Base-by-base conservation (phyloP, 352 stramenopile genomes). In the Globisporangium middletonii region DNA sequence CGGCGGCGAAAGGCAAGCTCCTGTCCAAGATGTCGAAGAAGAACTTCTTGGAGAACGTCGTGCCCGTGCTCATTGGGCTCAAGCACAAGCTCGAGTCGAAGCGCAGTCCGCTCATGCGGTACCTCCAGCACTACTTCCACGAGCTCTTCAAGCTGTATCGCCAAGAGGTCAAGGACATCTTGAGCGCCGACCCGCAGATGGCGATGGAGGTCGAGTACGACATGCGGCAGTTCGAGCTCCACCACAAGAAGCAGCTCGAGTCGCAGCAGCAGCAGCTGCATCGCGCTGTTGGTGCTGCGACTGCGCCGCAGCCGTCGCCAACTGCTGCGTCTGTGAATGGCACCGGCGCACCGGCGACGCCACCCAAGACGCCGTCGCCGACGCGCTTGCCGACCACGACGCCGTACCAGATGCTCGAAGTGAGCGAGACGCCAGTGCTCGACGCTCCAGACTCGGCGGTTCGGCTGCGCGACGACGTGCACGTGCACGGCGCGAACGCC, bases 171-270 rank as follows among this genome's bases (percentile, higher is more conserved):
- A 95, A 93, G 37, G 91, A 97, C 55, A 93, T 97, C 59, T 72
- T 98, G 56, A 92, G 85, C 19, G 89, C 85, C 11, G 89, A 98
- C 57, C 92, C 92, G 27, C 95, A 94, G 46, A 83, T 98, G 58
- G 80, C 96, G 9, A 91, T 98, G 73, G 96, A 99, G 75, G 83
- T 99, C 35, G 92, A 98, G 64, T 98, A 98, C 57, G 97, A 99
- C 65, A 67, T 97, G 55, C 85, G 84, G 1, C 86, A 95, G 60
- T 76, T 73, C 45, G 79, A 92, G 50, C 51, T 89, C 27, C 75
- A 88, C 35, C 77, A 80, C 52, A 73, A 88, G 47, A 75, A 79
- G 13, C 68, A 72, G 35, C 50, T 72, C 27, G 60, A 72, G 16
- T 42, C 65, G 28, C 65, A 86, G 44, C 70, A 79, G 49, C 65